Conservation (phyloP, 2,329 filamentous ascomycete genomes). For the Helotiales sp. region DNA sequence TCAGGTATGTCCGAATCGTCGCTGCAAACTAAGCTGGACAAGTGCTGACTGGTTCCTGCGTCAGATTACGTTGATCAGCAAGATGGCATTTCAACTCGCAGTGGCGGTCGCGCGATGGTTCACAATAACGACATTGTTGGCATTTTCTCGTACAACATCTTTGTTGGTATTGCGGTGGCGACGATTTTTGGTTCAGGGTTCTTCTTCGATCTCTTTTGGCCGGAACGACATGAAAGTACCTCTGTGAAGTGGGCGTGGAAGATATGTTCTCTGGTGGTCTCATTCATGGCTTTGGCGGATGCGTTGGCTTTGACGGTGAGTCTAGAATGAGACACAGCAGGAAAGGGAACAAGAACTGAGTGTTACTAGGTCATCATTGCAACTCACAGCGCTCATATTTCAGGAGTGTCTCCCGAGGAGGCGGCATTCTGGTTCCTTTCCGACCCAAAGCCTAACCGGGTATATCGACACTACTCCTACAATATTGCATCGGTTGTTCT, state of each 20-base stretch:
- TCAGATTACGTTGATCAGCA: slow-evolving; percentile 61
- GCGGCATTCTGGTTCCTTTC: slow-evolving; percentile 42
- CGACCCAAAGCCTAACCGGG: slow-evolving; percentile 46
- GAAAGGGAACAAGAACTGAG: not conserved
- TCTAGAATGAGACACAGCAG: not conserved
- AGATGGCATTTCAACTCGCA: slow-evolving; percentile 49
- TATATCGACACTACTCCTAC: slow-evolving; percentile 55
- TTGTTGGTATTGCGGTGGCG: slow-evolving; percentile 60
- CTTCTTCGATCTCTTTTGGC: slow-evolving; percentile 68
- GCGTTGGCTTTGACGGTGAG: slow-evolving; percentile 54
- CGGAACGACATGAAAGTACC: slow-evolving; percentile 55
- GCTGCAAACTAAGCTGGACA: not conserved
- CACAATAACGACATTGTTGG: slow-evolving; percentile 62
- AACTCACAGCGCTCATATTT: slow-evolving; percentile 51
- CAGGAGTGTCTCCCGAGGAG: slow-evolving; percentile 43
- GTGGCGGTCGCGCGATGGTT: slow-evolving; percentile 47
- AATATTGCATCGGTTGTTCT: slow-evolving; percentile 57
- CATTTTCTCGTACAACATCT: slow-evolving; percentile 62
- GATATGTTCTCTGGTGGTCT: slow-evolving; percentile 54
- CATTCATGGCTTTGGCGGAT: slow-evolving; percentile 52
- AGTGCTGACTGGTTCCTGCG: not conserved
- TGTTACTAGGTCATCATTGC: slow-evolving; percentile 50
- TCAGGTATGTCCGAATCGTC: slow-evolving; percentile 49
- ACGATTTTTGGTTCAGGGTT: slow-evolving; percentile 63
- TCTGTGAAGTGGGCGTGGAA: slow-evolving; percentile 59